phyloP scores from a whole-genome alignment of 148 eudicot genomes.

The Chenopodium album region DNA sequence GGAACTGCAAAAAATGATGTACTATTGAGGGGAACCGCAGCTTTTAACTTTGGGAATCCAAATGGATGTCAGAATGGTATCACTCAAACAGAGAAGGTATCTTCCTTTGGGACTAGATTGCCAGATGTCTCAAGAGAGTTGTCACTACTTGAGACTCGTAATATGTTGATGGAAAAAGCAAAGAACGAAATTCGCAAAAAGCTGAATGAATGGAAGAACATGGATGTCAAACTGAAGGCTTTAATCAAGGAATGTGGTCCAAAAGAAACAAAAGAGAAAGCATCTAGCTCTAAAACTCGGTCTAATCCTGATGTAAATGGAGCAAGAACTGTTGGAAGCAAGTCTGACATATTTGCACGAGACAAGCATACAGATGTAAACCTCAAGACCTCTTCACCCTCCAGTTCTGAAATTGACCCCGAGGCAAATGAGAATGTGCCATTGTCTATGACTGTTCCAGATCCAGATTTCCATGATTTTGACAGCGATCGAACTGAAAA shows the following conservation, averaged over 20 bases:
- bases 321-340: conserved; percentile 22
- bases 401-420: conserved; percentile 20
- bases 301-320: conserved; percentile 26
- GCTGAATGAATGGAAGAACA: conserved; percentile 36
- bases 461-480: conserved; percentile 70
- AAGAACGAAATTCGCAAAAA: conserved; percentile 43
- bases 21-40: conserved; percentile 17
- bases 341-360: conserved; percentile 10
- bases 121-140: conserved; percentile 29
- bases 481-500: conserved; percentile 55
- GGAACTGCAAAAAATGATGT: conserved; percentile 24
- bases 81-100: conserved; percentile 29
- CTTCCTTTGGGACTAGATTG: conserved; percentile 17
- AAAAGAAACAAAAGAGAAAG: conserved; percentile 22
- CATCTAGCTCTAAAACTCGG: conserved; percentile 7
- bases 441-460: conserved; percentile 51
- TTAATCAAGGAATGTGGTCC: conserved; percentile 9
- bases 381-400: conserved; percentile 3
- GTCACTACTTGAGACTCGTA: conserved; percentile 42
- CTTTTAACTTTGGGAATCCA: conserved; percentile 14
- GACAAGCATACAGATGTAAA: conserved; percentile 7
- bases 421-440: conserved; percentile 27
- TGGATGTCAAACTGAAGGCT: conserved; percentile 14
- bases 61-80: conserved; percentile 15
- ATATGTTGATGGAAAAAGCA: conserved; percentile 48